Conservation (phyloP, 805 yeast genomes). For the Limtongozyma cylindracea region DNA sequence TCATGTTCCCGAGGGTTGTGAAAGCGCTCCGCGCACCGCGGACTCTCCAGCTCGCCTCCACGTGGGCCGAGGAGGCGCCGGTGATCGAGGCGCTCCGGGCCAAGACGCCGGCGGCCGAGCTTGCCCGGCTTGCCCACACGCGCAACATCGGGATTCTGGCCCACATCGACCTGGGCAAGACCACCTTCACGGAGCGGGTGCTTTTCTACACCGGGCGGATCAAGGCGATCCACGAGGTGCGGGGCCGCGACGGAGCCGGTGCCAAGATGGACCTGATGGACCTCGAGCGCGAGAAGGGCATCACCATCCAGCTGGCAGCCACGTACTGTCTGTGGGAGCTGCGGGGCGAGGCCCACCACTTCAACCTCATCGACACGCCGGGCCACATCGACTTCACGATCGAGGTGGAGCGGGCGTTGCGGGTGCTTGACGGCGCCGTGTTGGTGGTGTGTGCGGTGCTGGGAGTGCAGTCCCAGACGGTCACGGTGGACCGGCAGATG, state of each 20-base stretch:
- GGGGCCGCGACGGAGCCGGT: constrained; percentile 95
- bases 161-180: constrained; percentile 94
- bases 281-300: constrained; percentile 93
- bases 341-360: constrained; percentile 42
- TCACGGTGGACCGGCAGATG: constrained; percentile 98
- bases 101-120: too few relatives aligned
- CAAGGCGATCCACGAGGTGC: constrained; percentile 86
- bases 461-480: constrained; percentile 97
- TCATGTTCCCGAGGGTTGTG: too few relatives aligned
- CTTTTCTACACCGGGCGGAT: constrained; percentile 90
- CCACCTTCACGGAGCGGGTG: constrained; percentile 95
- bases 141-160: constrained; percentile 96
- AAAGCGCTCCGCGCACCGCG: too few relatives aligned
- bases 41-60: too few relatives aligned
- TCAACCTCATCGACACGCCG: constrained; percentile 93
- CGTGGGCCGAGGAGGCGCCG: too few relatives aligned
- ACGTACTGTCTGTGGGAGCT: constrained; percentile 94
- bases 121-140: too few relatives aligned
- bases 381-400: constrained; percentile 98
- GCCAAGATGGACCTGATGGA: constrained; percentile 99
- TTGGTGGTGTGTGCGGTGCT: constrained; percentile 95
- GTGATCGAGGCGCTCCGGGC: too few relatives aligned
- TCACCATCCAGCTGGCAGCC: constrained; percentile 96
- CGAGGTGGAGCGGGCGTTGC: constrained; percentile 95
- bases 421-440: constrained; percentile 96